Conservation (phyloP, 2,329 filamentous ascomycete genomes). For the Penicillium corylophilum region DNA sequence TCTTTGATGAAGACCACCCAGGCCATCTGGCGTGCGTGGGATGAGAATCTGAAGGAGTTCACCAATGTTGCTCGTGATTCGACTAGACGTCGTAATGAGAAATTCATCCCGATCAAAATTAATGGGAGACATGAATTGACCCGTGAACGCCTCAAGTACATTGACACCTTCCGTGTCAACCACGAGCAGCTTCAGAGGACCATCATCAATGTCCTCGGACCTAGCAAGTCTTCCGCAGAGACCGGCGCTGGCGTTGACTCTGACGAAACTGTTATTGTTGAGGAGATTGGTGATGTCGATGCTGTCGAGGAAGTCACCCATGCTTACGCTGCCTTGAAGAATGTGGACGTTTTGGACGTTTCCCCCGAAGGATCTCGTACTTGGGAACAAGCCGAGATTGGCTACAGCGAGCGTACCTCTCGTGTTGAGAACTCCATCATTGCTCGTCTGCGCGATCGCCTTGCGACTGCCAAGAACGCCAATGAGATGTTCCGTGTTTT, state of each 20-base stretch:
- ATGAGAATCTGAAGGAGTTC: constrained; percentile 95
- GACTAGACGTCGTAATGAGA: constrained; percentile 88
- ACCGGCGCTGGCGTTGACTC: constrained; percentile 40
- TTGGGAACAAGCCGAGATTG: constrained; percentile 91
- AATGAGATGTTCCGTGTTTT: constrained; percentile 99
- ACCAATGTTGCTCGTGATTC: constrained; percentile 96
- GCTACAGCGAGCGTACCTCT: constrained; percentile 96
- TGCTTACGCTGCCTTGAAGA: constrained; percentile 89
- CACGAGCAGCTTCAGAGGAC: constrained; percentile 97
- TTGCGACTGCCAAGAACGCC: constrained; percentile 93
- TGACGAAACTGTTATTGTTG: constrained; percentile 70
- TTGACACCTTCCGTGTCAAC: constrained; percentile 90
- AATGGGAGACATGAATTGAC: constrained; percentile 81
- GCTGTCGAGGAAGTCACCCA: constrained; percentile 94
- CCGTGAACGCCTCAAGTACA: constrained; percentile 88
- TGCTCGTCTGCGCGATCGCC: constrained; percentile 81
- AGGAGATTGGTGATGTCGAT: constrained; percentile 96
- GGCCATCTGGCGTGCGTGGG: constrained; percentile 87
- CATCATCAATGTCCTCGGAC: constrained; percentile 93
- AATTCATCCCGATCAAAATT: constrained; percentile 98
- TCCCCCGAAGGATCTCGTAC: constrained; percentile 82
- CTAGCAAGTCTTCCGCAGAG: constrained; percentile 60
- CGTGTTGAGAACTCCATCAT: constrained; percentile 99
- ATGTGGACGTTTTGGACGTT: constrained; percentile 93
- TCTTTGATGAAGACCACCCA: constrained; percentile 80